Conservation (phyloP, 352 stramenopile species). For the Phytophthora hibernalis region DNA sequence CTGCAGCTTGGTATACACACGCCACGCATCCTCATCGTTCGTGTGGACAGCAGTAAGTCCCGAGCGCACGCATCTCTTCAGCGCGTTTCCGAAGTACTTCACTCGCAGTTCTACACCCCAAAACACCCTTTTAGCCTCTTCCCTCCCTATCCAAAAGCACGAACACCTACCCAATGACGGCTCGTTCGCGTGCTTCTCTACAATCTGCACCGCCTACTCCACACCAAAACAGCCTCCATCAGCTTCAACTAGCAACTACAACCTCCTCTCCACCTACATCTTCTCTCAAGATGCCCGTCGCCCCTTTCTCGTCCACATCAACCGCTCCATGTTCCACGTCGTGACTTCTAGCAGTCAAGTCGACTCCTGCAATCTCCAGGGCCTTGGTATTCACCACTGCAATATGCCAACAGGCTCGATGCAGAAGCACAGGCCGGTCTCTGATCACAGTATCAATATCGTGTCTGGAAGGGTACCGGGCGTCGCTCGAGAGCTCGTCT, state of each 20-base stretch:
- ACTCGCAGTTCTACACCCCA: constrained; percentile 51
- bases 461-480: constrained; percentile 70
- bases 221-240: constrained; percentile 1
- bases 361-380: constrained; percentile 69
- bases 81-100: constrained; percentile 65
- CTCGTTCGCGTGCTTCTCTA: constrained; percentile 78
- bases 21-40: constrained; percentile 84
- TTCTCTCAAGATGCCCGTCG: constrained; percentile 77
- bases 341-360: constrained; percentile 43
- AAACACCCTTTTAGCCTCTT: not conserved
- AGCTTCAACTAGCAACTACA: not conserved
- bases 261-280: constrained; percentile 36
- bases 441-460: constrained; percentile 83
- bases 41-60: constrained; percentile 89
- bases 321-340: constrained; percentile 55
- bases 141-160: not conserved
- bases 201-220: constrained; percentile 67
- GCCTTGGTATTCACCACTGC: constrained; percentile 87
- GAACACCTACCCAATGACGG: constrained; percentile 56
- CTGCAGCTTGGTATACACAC: constrained; percentile 85
- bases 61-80: constrained; percentile 72
- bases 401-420: constrained; percentile 92
- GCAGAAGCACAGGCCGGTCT: constrained; percentile 78
- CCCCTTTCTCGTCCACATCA: constrained; percentile 68
- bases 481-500: constrained; percentile 66